phyloP scores from a whole-genome alignment of 169 alveolate species.

The Cryptosporidium meleagridis region DNA sequence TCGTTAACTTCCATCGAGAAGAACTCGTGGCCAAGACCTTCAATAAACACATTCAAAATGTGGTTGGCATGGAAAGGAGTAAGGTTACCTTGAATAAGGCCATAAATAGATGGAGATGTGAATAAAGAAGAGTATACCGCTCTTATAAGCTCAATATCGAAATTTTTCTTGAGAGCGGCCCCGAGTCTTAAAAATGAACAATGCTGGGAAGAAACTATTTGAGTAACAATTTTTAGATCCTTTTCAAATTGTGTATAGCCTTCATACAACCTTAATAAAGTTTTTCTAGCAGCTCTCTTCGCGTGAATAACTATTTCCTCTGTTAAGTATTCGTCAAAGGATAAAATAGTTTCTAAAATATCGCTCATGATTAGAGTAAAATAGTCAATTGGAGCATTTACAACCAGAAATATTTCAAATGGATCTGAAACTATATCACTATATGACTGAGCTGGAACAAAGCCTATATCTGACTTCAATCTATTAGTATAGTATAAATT shows the following conservation, averaged over 20 bases:
- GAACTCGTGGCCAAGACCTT: not conserved
- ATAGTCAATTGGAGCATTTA: constrained; percentile 1
- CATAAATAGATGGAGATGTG: not conserved
- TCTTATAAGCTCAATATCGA: not conserved
- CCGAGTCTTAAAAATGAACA: not conserved
- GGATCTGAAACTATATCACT: constrained; percentile 25
- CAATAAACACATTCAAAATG: constrained; percentile 17
- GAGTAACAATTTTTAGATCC: constrained; percentile 1
- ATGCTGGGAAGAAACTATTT: constrained; percentile 31
- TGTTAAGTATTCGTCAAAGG: not conserved
- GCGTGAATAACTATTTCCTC: not conserved
- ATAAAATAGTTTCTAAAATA: not conserved
- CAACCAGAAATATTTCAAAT: constrained; percentile 12
- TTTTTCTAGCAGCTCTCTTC: not conserved
- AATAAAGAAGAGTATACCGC: not conserved
- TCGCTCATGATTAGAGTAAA: constrained; percentile 1
- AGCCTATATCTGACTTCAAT: not conserved
- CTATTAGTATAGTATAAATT: not conserved
- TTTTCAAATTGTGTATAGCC: not conserved
- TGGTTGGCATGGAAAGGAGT: constrained; percentile 42
- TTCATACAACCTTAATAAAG: not conserved
- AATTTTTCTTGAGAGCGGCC: not conserved
- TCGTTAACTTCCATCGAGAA: not conserved
- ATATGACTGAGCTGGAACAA: not conserved
- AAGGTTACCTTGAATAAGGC: constrained; percentile 13